Evolutionary conservation across 768 basidiomycete species (phyloP).

Genomic region (Pseudohyphozyma bogoriensis): DNA sequence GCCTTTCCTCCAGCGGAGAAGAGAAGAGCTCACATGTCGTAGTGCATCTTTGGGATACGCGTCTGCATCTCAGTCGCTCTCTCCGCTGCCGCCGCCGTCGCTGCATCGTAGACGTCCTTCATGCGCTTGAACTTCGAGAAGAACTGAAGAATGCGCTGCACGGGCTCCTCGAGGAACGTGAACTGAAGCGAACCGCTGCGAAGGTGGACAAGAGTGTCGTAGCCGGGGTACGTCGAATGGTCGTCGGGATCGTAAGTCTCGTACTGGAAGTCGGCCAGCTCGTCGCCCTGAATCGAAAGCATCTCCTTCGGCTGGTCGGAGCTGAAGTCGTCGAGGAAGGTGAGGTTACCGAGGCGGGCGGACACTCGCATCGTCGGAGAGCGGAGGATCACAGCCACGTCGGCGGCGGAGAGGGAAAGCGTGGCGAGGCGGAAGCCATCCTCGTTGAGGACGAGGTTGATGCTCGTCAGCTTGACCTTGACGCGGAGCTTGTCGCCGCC

Average conservation of each 20-base stretch:
- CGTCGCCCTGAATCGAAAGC: conserved; percentile 83
- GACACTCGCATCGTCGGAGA: conserved; percentile 64
- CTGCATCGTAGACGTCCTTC: conserved; percentile 83
- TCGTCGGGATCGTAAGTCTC: conserved; percentile 74
- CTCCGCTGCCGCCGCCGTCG: conserved; percentile 54
- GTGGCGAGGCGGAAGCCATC: conserved; percentile 64
- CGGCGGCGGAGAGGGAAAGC: conserved; percentile 77
- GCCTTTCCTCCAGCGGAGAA: too few relatives aligned
- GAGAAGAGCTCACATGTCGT: too few relatives aligned
- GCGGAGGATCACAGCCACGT: conserved; percentile 65
- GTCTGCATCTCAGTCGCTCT: conserved; percentile 76
- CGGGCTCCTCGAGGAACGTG: conserved; percentile 78
- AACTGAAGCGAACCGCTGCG: conserved; percentile 81
- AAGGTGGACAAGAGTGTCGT: conserved; percentile 72
- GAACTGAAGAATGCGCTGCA: conserved; percentile 79
- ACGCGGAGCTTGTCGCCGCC: conserved; percentile 60
- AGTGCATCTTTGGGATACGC: conserved; percentile 60
- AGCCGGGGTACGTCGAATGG: conserved; percentile 56
- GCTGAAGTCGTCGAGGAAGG: conserved; percentile 53
- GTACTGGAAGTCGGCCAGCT: conserved; percentile 88
- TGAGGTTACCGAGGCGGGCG: conserved; percentile 71
- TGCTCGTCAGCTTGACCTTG: conserved; percentile 59
- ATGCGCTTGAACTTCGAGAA: conserved; percentile 73
- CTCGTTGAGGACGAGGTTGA: conserved; percentile 57
- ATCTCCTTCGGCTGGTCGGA: conserved; percentile 59